Evolutionary conservation across 2,329 filamentous ascomycete genomes (phyloP).

Genomic region (Talaromyces sp.): DNA sequence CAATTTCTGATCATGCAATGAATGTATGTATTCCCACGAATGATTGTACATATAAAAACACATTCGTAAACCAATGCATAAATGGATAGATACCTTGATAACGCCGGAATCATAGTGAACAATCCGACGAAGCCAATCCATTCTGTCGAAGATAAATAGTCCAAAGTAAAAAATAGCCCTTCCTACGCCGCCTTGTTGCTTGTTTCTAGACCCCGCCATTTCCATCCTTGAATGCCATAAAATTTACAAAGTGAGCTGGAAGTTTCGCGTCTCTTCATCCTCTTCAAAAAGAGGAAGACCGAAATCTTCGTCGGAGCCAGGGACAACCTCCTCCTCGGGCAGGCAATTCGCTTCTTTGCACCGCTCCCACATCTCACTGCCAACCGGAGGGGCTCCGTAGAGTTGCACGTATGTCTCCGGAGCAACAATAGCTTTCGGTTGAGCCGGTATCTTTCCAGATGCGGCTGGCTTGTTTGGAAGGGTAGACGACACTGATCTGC

Average conservation of each 20-base stretch:
- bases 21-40: neutral
- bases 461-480: slow-evolving; percentile 24
- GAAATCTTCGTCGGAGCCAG: slow-evolving; percentile 24
- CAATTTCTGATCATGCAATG: neutral
- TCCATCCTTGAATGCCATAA: neutral
- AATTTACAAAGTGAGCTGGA: slow-evolving; percentile 36
- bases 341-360: slow-evolving; percentile 38
- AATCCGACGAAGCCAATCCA: neutral
- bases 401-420: slow-evolving; percentile 41
- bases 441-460: slow-evolving; percentile 20
- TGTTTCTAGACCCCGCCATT: neutral
- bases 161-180: neutral
- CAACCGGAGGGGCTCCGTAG: slow-evolving; percentile 38
- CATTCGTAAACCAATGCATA: neutral
- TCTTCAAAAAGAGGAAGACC: slow-evolving; percentile 29
- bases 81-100: neutral
- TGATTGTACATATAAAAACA: neutral
- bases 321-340: neutral
- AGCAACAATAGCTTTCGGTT: slow-evolving; percentile 29
- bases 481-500: slow-evolving; percentile 46
- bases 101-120: neutral
- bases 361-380: slow-evolving; percentile 41
- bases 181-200: neutral
- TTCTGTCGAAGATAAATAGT: slow-evolving; percentile 12
- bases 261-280: slow-evolving; percentile 36